Evolutionary conservation across 768 basidiomycete species (phyloP), one percentile per base, ranked within the genome.

Genomic region (Phaffia australis): DNA sequence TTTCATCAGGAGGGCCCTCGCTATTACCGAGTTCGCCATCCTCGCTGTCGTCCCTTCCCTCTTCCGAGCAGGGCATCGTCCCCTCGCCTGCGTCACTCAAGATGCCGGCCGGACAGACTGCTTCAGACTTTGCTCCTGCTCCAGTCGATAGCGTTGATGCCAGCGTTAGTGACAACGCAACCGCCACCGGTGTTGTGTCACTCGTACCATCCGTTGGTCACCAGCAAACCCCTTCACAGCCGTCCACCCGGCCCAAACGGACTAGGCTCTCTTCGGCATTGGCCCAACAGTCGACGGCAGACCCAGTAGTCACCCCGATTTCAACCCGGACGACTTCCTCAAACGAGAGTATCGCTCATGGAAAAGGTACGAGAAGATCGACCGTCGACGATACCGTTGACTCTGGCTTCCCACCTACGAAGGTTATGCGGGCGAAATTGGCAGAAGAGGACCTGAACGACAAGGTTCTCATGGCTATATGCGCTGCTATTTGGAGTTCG

Each of bases 391-490:
- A 32, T 4, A 30, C 56, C 7, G 29, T 21, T 42, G 30, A 32
- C 56, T 21, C 30, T 42, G 30, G 30, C 30, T 57, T 57, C 27
- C 16, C 30, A n/a, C 35, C 35, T 11, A 42, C 56, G 25, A 15
- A 30, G 27, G 19, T 2, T 11, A 30, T 30, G 56, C 57, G 35
- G 16, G 32, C 30, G 8, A 49, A 55, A n/a, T 27, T 63, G 7
- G 59, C 35, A 21, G 60, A 55, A 18, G 55, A 61, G 3, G 66
- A 67, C 52, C 54, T 56, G 19, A 54, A 55, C 21, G 66, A 67
- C 27, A 23, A 15, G 48, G 56, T 67, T 25, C 29, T 67, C 21
- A 67, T 67, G 66, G 66, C 66, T 29, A 50, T 67, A 8, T 67
- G 66, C 27, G 66, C 46, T 4, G 59, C 59, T n/a, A 48, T 67